Evolutionary conservation across 257 asterid species (phyloP).

Genomic region (Handroanthus guayacan): DNA sequence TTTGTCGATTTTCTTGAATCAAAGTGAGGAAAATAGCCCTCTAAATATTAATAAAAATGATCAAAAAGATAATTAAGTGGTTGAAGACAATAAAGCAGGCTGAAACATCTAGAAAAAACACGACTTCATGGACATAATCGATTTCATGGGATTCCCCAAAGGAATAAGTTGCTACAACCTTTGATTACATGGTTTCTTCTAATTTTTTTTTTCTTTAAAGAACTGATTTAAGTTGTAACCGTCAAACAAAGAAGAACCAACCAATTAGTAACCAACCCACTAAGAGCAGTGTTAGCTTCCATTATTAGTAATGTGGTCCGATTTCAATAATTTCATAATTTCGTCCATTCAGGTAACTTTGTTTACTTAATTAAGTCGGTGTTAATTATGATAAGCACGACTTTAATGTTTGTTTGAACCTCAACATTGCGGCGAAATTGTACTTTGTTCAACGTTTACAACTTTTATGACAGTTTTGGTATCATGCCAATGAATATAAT

Average conservation of each 20-base stretch:
- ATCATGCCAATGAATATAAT: neutral
- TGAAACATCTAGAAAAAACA: constrained; percentile 17
- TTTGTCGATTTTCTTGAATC: constrained; percentile 26
- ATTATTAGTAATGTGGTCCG: constrained; percentile 25
- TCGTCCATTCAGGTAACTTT: neutral
- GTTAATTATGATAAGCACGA: neutral
- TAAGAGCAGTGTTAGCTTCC: constrained; percentile 1
- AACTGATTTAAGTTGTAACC: neutral
- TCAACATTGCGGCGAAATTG: constrained; percentile 8
- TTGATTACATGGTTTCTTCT: constrained; percentile 4
- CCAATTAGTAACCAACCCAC: constrained; percentile 30
- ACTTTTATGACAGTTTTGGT: neutral
- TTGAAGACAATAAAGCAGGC: constrained; percentile 30
- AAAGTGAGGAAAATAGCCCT: neutral
- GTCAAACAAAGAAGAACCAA: constrained; percentile 26
- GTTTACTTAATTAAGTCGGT: neutral
- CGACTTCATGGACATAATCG: constrained; percentile 27
- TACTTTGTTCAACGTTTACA: neutral
- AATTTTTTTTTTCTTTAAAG: too few species aligned
- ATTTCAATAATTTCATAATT: neutral
- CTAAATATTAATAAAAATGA: neutral
- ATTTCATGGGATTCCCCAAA: constrained; percentile 14
- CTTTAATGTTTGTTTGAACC: constrained; percentile 1
- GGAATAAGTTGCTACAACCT: neutral
- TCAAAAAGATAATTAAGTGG: neutral